These are phyloP conservation scores for Grosmannia serpens DNA, from an alignment of 2,329 filamentous ascomycete genomes.

Conservation along the genomic window DNA sequence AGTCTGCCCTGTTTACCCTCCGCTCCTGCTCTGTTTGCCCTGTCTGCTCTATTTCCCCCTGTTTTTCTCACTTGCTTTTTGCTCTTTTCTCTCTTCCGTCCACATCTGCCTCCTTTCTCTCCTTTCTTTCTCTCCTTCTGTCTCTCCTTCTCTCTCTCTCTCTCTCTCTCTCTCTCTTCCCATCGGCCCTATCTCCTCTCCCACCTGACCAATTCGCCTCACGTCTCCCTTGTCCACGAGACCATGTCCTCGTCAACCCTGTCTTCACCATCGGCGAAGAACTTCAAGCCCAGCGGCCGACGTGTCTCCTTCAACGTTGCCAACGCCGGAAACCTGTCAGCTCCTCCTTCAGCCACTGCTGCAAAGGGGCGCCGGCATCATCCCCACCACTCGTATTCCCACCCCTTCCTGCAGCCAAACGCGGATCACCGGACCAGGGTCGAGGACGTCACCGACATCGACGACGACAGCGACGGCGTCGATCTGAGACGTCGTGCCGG, in stretches of 20 bases:
- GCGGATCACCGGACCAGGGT: conserved; percentile 6
- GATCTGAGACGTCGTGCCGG: background rate
- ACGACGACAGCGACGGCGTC: background rate
- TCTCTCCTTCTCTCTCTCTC: background rate
- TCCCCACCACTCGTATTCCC: background rate
- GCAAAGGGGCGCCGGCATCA: background rate
- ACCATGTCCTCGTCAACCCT: conserved; percentile 7
- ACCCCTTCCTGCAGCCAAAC: background rate
- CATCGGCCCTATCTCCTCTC: background rate
- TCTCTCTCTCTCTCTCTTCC: background rate
- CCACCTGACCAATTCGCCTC: background rate
- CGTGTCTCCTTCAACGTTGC: conserved; percentile 9
- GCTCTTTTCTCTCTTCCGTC: background rate
- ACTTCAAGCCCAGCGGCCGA: background rate
- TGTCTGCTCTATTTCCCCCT: background rate
- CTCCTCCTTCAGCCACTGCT: background rate
- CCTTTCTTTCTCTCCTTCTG: background rate
- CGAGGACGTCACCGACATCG: conserved; percentile 1
- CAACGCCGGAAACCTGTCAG: background rate
- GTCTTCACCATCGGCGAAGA: background rate
- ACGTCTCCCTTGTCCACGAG: background rate
- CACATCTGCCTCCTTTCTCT: no score
- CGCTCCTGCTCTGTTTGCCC: background rate
- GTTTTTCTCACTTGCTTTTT: background rate
- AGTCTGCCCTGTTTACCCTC: background rate